Evolutionary conservation across 2,329 filamentous ascomycete species (phyloP).

Genomic region (Gremmenia infestans): DNA sequence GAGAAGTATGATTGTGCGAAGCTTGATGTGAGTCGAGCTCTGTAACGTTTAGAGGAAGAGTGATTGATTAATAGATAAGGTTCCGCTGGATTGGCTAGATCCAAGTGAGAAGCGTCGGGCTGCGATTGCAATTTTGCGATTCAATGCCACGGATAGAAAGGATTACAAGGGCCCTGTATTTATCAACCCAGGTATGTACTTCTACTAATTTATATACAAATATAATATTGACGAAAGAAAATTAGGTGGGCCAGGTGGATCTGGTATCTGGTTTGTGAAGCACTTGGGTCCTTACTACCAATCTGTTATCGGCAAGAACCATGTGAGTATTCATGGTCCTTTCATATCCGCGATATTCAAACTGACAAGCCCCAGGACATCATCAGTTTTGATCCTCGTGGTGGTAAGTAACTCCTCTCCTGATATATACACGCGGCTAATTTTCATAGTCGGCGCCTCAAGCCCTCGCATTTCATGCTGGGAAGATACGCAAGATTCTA

Average conservation of each 20-base stretch:
- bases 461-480: conserved; percentile 12
- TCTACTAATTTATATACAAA: neutral
- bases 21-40: conserved; percentile 15
- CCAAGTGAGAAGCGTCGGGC: conserved; percentile 14
- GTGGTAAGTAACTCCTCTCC: conserved; percentile 28
- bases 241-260: conserved; percentile 42
- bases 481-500: neutral
- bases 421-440: too few species aligned
- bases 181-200: conserved; percentile 15
- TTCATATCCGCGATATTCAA: neutral
- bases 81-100: conserved; percentile 22
- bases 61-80: conserved; percentile 4
- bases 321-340: conserved; percentile 31
- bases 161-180: conserved; percentile 20
- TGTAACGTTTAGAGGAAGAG: neutral
- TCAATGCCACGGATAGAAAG: conserved; percentile 14
- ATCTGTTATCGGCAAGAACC: conserved; percentile 42
- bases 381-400: conserved; percentile 48
- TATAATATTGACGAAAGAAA: neutral
- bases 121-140: conserved; percentile 17
- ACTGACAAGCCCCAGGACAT: conserved; percentile 34
- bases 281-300: conserved; percentile 30
- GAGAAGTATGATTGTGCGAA: conserved; percentile 21
- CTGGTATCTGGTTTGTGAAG: conserved; percentile 31
- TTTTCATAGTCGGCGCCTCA: conserved; percentile 11